phyloP scores from a whole-genome alignment of 148 eudicot species.

The Rhododendron ovatum region DNA sequence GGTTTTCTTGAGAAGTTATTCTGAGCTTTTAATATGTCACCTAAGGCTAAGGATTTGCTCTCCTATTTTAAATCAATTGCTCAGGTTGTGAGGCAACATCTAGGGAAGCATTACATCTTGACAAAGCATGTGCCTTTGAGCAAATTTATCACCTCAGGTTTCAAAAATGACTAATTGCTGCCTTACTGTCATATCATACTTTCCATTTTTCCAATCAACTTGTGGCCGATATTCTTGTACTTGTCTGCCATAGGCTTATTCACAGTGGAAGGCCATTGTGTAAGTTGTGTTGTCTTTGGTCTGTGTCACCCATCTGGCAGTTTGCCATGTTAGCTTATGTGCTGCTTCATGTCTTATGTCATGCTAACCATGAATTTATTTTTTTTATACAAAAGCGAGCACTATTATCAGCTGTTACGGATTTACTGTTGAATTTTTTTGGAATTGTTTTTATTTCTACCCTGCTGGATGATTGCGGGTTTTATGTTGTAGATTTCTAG shows the following conservation, averaged over 20 bases:
- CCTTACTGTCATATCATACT: neutral
- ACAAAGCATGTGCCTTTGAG: neutral
- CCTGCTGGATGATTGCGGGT: neutral
- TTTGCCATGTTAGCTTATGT: neutral
- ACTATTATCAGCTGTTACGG: neutral
- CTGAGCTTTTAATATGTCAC: neutral
- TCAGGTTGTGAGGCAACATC: neutral
- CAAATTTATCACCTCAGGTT: neutral
- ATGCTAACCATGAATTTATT: neutral
- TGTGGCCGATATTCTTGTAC: neutral
- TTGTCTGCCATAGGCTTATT: neutral
- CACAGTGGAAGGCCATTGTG: neutral
- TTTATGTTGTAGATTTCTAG: constrained; percentile 47
- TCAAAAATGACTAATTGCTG: neutral
- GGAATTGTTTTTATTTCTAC: neutral
- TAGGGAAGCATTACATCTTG: neutral
- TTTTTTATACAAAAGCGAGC: neutral
- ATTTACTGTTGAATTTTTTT: neutral
- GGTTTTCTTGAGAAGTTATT: neutral
- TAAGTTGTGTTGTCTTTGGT: neutral
- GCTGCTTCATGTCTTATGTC: neutral
- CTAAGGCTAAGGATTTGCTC: neutral
- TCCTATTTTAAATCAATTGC: neutral
- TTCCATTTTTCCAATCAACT: neutral
- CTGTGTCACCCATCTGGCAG: neutral